A percentile compares a stretch with the other conserved stretches of the same genome.
phyloP scores from a whole-genome alignment of 129 eudicot genomes.

The Solidago caesia region DNA sequence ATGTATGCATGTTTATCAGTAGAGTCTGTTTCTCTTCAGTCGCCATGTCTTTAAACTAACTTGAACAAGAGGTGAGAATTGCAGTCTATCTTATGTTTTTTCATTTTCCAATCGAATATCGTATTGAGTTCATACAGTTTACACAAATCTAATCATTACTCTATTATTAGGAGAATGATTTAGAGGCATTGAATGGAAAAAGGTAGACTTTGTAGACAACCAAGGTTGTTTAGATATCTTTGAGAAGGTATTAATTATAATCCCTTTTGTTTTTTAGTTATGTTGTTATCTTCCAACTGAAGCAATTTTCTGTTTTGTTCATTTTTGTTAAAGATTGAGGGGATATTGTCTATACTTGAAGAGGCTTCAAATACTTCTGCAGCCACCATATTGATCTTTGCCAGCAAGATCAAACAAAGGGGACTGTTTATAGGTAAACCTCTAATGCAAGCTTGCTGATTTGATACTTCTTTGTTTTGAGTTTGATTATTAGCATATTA shows the following conservation, averaged over 20 bases:
- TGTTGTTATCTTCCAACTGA: conserved; percentile 8
- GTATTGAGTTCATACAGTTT: background rate
- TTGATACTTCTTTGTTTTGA: no score
- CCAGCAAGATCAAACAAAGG: conserved; percentile 69
- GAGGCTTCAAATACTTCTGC: conserved; percentile 67
- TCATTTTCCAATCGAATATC: background rate
- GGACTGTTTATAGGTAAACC: no score
- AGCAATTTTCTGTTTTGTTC: background rate
- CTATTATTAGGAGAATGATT: conserved; percentile 68
- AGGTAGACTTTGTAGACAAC: conserved; percentile 83
- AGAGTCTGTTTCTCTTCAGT: no score
- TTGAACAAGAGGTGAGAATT: conserved; percentile 80
- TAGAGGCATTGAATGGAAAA: conserved; percentile 86
- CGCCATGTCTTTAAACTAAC: conserved; percentile 91
- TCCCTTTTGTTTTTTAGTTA: conserved; percentile 26
- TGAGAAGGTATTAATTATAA: conserved; percentile 61
- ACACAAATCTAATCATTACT: background rate
- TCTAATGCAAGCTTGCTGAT: no score
- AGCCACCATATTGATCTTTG: conserved; percentile 61
- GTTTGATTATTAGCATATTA: no score
- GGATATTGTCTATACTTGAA: conserved; percentile 66
- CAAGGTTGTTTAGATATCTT: conserved; percentile 84
- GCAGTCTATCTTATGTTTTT: background rate
- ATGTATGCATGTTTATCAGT: no score
- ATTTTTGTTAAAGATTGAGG: conserved; percentile 60